Percentiles rank a stretch among this genome's conserved stretches.
Conservation (phyloP, 1,139 yeast species). For the Candida sp. region DNA sequence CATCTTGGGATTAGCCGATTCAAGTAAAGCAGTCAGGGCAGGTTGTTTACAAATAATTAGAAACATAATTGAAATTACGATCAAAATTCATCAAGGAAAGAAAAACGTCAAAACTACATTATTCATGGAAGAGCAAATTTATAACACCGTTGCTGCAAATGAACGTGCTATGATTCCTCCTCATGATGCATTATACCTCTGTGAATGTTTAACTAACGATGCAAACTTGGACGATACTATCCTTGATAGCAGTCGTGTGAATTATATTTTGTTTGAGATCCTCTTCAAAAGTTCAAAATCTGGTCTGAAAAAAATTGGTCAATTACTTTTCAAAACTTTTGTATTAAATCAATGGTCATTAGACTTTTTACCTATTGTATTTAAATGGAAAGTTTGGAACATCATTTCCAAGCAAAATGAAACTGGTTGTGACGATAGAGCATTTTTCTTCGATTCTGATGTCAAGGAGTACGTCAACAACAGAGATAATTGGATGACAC, state of each 20-base stretch:
- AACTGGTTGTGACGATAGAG: conserved; percentile 27
- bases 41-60: conserved; percentile 21
- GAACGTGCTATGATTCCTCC: conserved; percentile 58
- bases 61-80: conserved; percentile 15
- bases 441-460: conserved; percentile 27
- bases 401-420: conserved; percentile 21
- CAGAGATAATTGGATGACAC: conserved; percentile 42
- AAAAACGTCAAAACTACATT: conserved; percentile 21
- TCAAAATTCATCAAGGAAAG: conserved; percentile 14
- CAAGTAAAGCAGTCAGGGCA: conserved; percentile 24
- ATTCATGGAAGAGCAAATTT: conserved; percentile 40
- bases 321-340: conserved; percentile 33
- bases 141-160: conserved; percentile 36
- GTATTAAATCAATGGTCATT: conserved; percentile 44
- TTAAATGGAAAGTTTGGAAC: conserved; percentile 34
- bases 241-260: conserved; percentile 26
- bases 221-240: conserved; percentile 23
- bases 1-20: conserved; percentile 33
- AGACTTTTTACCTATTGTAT: conserved; percentile 24
- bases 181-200: conserved; percentile 54
- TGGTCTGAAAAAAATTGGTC: conserved; percentile 36
- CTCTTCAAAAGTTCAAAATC: conserved; percentile 27
- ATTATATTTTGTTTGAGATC: conserved; percentile 20
- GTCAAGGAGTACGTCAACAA: conserved; percentile 22
- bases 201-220: conserved; percentile 35